Base-by-base conservation (phyloP, 805 yeast species). In the Metschnikowia orientalis region DNA sequence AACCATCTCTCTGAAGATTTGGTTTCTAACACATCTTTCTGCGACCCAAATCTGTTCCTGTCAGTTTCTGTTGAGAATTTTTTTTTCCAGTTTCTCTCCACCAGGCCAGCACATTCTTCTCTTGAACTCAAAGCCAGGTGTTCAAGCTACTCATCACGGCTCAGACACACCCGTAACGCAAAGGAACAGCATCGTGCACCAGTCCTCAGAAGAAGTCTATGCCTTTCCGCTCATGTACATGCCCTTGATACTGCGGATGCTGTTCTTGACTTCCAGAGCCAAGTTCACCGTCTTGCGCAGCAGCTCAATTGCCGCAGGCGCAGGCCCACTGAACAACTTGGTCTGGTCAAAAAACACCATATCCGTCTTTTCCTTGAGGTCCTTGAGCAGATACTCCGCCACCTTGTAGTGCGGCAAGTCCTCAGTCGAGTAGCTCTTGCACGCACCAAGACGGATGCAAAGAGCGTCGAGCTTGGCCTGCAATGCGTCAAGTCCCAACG, bases 181-280 rank as follows among this genome's bases (percentile, higher is more conserved):
- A 22, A 10, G 6, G n/a, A 22, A 22, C n/a, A 22, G 24, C 24
- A 6, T 8, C 12, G 5, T 7, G 6, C 24, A 9, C n/a, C 12
- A 7, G n/a, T 22, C n/a, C 5, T 6, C 24, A 8, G 7, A n/a
- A 8, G 15, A 7, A 3, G 7, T 6, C 34, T 39, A 59, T 3
- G 45, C 59, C 32, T 59, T 57, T 0, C 71, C 71, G 43, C 69
- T 64, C 67, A 66, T 65, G 37, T 45, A 65, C 45, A 61, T 41
- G n/a, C 71, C 71, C 48, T 66, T 66, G 24, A 66, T 59, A 29
- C 59, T 49, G 32, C 71, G 48, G n/a, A 66, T 59, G 30, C 59
- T 65, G 33, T 53, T 58, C 40, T 54, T 60, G 17, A 56, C 54
- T 21, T 63, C 69, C 10, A 51, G 44, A 1, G 59, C 57, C 41